Evolutionary conservation across 768 basidiomycete species (phyloP).

Genomic region (Kwoniella sp.): DNA sequence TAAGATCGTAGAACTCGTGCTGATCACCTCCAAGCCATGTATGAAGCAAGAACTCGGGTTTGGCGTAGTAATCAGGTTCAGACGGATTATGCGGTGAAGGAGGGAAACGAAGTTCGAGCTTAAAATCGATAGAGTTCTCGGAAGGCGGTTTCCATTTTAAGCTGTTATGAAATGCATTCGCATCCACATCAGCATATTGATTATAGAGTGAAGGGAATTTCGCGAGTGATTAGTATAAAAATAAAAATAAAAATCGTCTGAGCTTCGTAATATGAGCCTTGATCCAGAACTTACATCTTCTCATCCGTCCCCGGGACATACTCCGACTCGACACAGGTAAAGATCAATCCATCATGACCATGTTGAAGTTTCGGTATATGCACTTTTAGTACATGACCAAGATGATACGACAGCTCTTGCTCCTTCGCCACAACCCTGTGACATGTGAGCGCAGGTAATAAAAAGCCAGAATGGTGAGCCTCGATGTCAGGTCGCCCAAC

Average conservation of each 20-base stretch:
- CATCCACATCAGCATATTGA: no score
- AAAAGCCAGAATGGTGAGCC: background rate
- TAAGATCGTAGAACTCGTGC: conserved; percentile 81
- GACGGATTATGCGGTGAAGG: conserved; percentile 61
- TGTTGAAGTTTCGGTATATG: conserved; percentile 86
- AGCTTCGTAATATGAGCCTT: no score
- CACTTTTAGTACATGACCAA: conserved; percentile 78
- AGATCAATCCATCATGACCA: conserved; percentile 93
- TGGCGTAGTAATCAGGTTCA: conserved; percentile 76
- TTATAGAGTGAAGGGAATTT: no score
- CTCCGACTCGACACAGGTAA: conserved; percentile 81
- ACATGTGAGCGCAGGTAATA: background rate
- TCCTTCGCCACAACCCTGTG: conserved; percentile 80
- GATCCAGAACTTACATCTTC: conserved; percentile 68
- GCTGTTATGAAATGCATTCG: conserved; percentile 61
- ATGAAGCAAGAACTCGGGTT: conserved; percentile 80
- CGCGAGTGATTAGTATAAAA: no score
- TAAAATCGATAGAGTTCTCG: conserved; percentile 98
- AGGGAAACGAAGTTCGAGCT: conserved; percentile 90
- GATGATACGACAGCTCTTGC: conserved; percentile 81
- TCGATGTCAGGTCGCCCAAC: background rate
- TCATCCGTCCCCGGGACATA: conserved; percentile 82
- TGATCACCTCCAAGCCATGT: conserved; percentile 72
- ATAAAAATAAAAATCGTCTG: no score
- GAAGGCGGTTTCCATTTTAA: conserved; percentile 99